A percentile compares a stretch with the other conserved stretches of the same genome.
These are phyloP conservation scores for Lepidium africanum DNA, from an alignment of 345 rosid genomes.

Conservation along the genomic window DNA sequence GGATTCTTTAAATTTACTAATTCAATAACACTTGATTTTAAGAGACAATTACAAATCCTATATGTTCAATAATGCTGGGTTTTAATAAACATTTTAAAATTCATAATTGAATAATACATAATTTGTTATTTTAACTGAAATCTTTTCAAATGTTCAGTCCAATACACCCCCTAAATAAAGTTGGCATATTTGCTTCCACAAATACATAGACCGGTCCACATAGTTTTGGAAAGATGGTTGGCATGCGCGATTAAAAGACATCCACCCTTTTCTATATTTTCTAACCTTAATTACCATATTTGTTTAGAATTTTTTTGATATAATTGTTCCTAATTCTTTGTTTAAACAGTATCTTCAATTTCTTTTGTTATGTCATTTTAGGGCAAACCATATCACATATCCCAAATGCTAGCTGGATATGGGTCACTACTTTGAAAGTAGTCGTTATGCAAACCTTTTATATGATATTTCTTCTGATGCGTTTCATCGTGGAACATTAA, in stretches of 20 bases:
- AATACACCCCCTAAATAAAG: background rate
- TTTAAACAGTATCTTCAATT: background rate
- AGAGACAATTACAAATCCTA: too few species aligned
- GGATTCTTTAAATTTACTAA: too few species aligned
- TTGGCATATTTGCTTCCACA: background rate
- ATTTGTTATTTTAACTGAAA: too few species aligned
- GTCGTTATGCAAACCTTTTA: background rate
- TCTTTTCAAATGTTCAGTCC: too few species aligned
- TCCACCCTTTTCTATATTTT: background rate
- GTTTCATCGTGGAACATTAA: background rate
- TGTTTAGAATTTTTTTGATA: background rate
- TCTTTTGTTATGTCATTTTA: background rate
- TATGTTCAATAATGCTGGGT: too few species aligned
- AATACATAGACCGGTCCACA: slow-evolving; percentile 14
- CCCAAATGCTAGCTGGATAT: background rate
- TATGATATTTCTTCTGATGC: background rate
- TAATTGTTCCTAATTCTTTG: background rate
- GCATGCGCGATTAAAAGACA: background rate
- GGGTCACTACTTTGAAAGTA: background rate
- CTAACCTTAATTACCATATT: background rate
- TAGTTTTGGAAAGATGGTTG: background rate
- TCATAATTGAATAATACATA: too few species aligned
- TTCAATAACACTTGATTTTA: too few species aligned
- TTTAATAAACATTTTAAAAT: too few species aligned
- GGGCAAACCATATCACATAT: background rate